Percentiles rank a stretch among this genome's conserved stretches.
Evolutionary conservation across 164 flowering plant genomes (phyloP).

Genomic region (Annona squamosa): DNA sequence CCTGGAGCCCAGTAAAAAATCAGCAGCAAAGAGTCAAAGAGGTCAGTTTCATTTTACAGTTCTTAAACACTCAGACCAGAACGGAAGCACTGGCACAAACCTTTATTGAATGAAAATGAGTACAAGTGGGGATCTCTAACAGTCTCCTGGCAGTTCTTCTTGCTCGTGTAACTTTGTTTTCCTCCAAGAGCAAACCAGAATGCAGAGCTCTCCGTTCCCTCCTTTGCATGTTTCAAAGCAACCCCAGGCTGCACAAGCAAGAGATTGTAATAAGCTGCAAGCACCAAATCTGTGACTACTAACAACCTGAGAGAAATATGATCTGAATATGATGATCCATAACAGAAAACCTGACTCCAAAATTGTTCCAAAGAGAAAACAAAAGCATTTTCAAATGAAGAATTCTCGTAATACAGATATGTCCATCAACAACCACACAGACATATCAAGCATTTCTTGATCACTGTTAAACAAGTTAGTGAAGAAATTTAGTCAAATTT

Average conservation of each 20-base stretch:
- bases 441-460: not conserved
- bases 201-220: slow-evolving; percentile 94
- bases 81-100: slow-evolving; percentile 24
- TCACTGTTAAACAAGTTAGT: not conserved
- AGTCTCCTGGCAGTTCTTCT: slow-evolving; percentile 49
- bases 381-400: not conserved
- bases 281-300: not conserved
- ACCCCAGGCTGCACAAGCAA: slow-evolving; percentile 68
- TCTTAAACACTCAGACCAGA: not conserved
- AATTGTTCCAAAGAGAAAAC: not conserved
- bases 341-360: not conserved
- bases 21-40: slow-evolving; percentile 15
- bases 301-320: not conserved
- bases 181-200: slow-evolving; percentile 98
- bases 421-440: too few species aligned
- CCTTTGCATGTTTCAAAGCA: slow-evolving; percentile 82
- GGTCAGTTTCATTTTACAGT: slow-evolving; percentile 11
- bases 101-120: slow-evolving; percentile 67
- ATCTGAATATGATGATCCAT: not conserved
- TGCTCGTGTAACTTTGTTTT: slow-evolving; percentile 82
- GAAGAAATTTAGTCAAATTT: not conserved
- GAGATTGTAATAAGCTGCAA: not conserved
- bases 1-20: slow-evolving; percentile 50
- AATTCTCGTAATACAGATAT: too few species aligned
- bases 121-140: slow-evolving; percentile 91